These are phyloP conservation scores for Fusarium tjaetaba DNA, from an alignment of 2,329 filamentous ascomycete genomes.

Conservation along the genomic window DNA sequence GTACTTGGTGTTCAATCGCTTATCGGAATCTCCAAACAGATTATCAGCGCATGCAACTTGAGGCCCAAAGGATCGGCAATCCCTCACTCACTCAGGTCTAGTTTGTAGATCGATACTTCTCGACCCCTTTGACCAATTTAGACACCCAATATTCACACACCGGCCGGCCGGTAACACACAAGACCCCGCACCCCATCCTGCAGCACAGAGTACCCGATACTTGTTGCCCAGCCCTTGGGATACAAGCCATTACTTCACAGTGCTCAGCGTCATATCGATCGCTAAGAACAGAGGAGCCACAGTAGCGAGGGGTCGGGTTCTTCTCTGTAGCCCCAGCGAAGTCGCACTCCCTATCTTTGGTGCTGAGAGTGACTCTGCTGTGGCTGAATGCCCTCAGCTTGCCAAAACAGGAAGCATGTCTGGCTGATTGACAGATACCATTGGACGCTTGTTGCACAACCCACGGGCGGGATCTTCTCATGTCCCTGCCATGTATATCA, in stretches of 20 bases:
- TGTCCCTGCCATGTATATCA: constrained; percentile 4
- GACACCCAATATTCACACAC: constrained; percentile 27
- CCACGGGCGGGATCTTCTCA: constrained; percentile 11
- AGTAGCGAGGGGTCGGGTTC: constrained; percentile 8
- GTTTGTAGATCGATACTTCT: constrained; percentile 26
- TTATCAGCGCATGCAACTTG: constrained; percentile 9
- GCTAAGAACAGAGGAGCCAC: constrained; percentile 6
- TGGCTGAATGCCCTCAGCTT: constrained; percentile 33
- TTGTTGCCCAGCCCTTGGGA: neutral
- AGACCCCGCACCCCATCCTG: constrained; percentile 13
- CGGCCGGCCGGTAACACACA: neutral
- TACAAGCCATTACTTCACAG: neutral
- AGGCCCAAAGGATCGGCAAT: constrained; percentile 22
- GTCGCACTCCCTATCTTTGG: neutral
- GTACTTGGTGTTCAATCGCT: constrained; percentile 6
- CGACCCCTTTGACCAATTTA: constrained; percentile 3
- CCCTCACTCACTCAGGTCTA: constrained; percentile 4
- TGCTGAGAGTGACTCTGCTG: constrained; percentile 10
- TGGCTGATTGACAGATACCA: constrained; percentile 19
- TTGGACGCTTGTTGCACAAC: constrained; percentile 33
- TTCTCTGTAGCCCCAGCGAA: constrained; percentile 17
- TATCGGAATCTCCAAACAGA: constrained; percentile 4
- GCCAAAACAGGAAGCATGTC: constrained; percentile 40
- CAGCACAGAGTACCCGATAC: neutral
- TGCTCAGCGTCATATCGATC: constrained; percentile 25